These are phyloP conservation scores for Primulina tabacum DNA, from an alignment of 257 asterid genomes.

Conservation along the genomic window DNA sequence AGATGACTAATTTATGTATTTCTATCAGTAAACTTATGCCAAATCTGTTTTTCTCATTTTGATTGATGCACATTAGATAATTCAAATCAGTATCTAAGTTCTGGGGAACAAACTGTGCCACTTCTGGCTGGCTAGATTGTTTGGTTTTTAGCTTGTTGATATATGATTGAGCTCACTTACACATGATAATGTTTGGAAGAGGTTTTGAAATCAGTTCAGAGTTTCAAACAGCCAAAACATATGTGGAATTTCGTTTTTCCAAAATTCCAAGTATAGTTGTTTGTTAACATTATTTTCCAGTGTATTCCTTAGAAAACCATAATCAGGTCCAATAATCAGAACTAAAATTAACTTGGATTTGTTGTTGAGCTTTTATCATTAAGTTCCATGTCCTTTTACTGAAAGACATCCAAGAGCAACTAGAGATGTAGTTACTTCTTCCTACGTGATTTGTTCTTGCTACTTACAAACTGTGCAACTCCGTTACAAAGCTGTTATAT, in stretches of 20 bases:
- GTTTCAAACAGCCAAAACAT: background rate
- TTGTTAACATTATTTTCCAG: background rate
- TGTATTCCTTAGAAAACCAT: background rate
- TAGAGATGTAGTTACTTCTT: background rate
- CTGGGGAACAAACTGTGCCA: background rate
- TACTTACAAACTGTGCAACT: background rate
- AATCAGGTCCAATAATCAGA: background rate
- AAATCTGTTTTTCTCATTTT: too few relatives aligned
- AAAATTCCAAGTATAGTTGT: background rate
- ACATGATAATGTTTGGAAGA: background rate
- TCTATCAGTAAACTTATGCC: constrained; percentile 7
- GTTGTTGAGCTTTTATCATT: background rate
- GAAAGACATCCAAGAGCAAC: background rate
- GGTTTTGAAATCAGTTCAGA: background rate
- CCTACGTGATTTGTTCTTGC: background rate
- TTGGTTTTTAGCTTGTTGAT: background rate
- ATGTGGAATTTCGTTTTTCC: background rate
- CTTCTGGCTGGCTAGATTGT: background rate
- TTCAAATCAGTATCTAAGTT: background rate
- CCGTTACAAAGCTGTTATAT: background rate
- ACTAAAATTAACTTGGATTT: background rate
- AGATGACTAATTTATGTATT: background rate
- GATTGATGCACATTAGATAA: background rate
- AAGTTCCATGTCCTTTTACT: background rate
- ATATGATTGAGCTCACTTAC: background rate